Base-by-base conservation (phyloP, 176 grass and related monocot genomes). In the Poa annua region DNA sequence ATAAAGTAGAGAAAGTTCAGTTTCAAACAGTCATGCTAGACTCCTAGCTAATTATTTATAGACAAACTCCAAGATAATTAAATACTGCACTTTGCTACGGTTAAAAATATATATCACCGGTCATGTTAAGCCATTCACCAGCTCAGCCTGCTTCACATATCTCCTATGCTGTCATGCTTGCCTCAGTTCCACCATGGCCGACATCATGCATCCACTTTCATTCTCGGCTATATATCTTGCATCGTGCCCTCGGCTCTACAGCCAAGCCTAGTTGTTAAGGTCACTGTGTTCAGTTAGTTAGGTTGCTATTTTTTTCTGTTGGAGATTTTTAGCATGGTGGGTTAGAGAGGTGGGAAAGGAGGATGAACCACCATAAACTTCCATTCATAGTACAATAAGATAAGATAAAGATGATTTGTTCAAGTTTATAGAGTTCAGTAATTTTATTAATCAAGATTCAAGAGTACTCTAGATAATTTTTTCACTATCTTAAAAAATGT, bases 391-490 rank as follows among this genome's bases (percentile, higher is more conserved):
- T 50, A 74, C 26, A 51, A 3, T 50, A 29, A 29, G 14, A 17
- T 74, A 74, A 50, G 14, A 32, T 74, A 10, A 32, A 26, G 4
- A 74, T 19, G 74, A 75, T 81, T 26, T 4, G 41, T 13, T 36
- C 22, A 70, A 75, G 29, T 59, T 63, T 54, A 85, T 26, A 19
- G 70, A 67, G 47, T 44, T 42, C 17, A 7, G 45, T 45, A 11
- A 16, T 60, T 71, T 47, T 42, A 16, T 16, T 4, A 14, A 21
- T 45, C 13, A 51, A 39, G 8, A 14, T 17, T 45, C 13, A 51
- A 39, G 8, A 42, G 16, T 59, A 66, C 5, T 66, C 5, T 17
- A 86, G 24, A 89, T 44, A 55, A 71, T 66, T 71, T 63, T 71
- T 82, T 49, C 0, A 44, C 5, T 45, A 45, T 81, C 52, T 39